Evolutionary conservation across 225 moss, liverwort and hornwort species (phyloP).

Genomic region (Ulota crispa): DNA sequence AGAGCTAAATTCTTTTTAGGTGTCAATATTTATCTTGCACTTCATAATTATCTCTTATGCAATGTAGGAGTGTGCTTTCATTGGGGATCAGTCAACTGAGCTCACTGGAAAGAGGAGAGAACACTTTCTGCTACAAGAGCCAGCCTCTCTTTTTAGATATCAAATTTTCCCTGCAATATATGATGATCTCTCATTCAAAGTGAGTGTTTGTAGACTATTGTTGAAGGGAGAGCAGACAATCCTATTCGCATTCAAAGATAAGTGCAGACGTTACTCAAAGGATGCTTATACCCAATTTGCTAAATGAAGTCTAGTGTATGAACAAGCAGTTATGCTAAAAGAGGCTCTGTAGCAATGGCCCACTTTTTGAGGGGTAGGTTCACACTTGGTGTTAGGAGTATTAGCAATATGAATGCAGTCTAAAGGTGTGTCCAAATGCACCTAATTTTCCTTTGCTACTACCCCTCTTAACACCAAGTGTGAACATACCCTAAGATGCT

Average conservation of each 20-base stretch:
- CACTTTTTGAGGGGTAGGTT: too few species aligned
- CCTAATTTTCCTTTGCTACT: too few species aligned
- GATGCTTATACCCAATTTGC: not conserved
- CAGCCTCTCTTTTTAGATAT: not conserved
- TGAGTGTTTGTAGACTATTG: not conserved
- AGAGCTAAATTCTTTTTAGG: too few species aligned
- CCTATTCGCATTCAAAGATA: not conserved
- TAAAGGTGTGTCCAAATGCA: too few species aligned
- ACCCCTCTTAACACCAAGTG: too few species aligned
- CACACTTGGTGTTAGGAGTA: too few species aligned
- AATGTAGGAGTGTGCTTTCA: not conserved
- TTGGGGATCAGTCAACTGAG: not conserved
- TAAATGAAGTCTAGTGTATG: not conserved
- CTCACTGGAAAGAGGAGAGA: not conserved
- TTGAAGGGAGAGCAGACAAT: not conserved
- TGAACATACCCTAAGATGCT: too few species aligned
- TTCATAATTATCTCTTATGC: too few species aligned
- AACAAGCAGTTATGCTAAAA: not conserved
- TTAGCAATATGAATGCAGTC: too few species aligned
- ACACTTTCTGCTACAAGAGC: not conserved
- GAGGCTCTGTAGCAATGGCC: too few species aligned
- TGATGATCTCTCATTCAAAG: not conserved
- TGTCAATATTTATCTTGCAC: too few species aligned
- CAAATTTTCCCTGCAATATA: not conserved
- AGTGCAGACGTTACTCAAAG: not conserved